A percentile compares a stretch with the other conserved stretches of the same genome.
Conservation (phyloP, 257 asterid genomes). For the Prunella vulgaris region DNA sequence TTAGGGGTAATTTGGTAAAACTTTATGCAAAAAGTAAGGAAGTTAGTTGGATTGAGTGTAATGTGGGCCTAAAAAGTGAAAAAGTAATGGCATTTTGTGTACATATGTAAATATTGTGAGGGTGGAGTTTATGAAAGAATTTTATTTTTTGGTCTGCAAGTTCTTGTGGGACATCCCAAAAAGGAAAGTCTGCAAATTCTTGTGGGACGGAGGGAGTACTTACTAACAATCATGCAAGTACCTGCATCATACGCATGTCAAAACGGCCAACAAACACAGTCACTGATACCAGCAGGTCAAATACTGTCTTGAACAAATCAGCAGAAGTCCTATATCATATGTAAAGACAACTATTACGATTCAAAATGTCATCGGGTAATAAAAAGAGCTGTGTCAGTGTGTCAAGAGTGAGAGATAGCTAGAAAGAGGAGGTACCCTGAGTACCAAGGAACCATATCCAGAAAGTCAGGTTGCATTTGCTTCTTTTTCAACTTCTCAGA, state of each 20-base stretch:
- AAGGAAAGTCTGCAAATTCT: no score
- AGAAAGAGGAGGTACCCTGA: constrained; percentile 60
- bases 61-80: no score
- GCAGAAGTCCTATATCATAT: constrained; percentile 82
- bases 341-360: constrained; percentile 23
- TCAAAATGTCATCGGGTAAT: constrained; percentile 6
- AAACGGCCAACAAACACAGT: constrained; percentile 99
- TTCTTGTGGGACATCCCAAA: no score
- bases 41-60: no score
- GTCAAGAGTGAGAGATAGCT: constrained; percentile 8
- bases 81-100: no score
- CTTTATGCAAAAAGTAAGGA: no score
- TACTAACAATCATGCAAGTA: constrained; percentile 20
- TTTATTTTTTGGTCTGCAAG: no score
- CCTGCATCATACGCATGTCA: constrained; percentile 99
- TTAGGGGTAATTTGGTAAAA: no score
- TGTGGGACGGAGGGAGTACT: no score
- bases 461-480: constrained; percentile 92
- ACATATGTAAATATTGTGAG: no score
- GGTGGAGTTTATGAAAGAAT: no score
- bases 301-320: constrained; percentile 93
- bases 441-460: constrained; percentile 99
- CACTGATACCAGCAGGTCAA: constrained; percentile 94
- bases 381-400: neutral
- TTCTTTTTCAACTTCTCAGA: constrained; percentile 75